Evolutionary conservation across 2,329 filamentous ascomycete genomes (phyloP).

Genomic region (Diaporthe citriasiana): DNA sequence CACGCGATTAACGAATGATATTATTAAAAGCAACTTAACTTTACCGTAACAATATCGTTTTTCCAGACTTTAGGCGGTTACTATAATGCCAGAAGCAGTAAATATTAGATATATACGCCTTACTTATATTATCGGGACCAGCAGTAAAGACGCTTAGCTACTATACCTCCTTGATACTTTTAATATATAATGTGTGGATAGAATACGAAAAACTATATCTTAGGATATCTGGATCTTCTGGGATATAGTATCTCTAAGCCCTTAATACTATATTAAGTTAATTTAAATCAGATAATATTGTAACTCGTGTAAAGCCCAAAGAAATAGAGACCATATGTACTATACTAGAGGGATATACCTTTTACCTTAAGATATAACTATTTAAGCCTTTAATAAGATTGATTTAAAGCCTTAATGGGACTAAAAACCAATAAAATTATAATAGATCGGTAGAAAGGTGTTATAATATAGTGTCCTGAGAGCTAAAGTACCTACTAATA

Average conservation of each 20-base stretch:
- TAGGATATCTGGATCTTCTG: slow-evolving; percentile 10
- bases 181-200: neutral
- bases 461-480: neutral
- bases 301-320: neutral
- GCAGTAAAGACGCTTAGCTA: neutral
- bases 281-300: neutral
- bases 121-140: neutral
- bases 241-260: neutral
- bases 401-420: neutral
- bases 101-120: neutral
- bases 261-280: slow-evolving; percentile 1
- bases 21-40: slow-evolving; percentile 8
- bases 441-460: too few relatives aligned
- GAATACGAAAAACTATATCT: slow-evolving; percentile 18
- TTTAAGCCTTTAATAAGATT: neutral
- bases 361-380: neutral
- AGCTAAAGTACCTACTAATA: slow-evolving; percentile 13
- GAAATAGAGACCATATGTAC: neutral
- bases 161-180: neutral
- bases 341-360: neutral
- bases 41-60: neutral
- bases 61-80: neutral
- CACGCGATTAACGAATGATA: slow-evolving; percentile 6
- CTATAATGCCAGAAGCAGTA: neutral
- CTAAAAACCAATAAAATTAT: neutral